Conservation (phyloP, 768 basidiomycete species). For the Rhodotorula graminis region DNA sequence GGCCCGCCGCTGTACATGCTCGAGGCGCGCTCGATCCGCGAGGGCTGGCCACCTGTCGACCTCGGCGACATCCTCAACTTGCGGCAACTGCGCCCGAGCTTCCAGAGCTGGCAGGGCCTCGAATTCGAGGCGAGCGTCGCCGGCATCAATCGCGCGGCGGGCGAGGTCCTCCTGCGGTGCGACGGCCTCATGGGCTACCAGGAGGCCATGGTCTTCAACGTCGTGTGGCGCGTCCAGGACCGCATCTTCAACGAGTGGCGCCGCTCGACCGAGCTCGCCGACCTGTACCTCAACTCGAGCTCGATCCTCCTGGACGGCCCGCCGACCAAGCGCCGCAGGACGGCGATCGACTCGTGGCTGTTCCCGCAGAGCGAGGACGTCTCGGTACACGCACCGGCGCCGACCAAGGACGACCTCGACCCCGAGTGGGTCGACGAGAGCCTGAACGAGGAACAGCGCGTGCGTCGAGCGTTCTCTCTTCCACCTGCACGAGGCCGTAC, state of each 20-base stretch:
- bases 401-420: neutral
- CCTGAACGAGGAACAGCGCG: conserved; percentile 46
- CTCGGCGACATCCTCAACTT: conserved; percentile 45
- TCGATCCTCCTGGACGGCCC: neutral
- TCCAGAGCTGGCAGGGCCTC: conserved; percentile 33
- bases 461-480: neutral
- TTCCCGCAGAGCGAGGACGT: conserved; percentile 41
- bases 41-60: conserved; percentile 46
- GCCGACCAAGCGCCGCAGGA: conserved; percentile 2
- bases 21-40: conserved; percentile 46
- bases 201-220: conserved; percentile 14
- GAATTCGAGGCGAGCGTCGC: conserved; percentile 45
- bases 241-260: conserved; percentile 36
- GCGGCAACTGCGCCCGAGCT: conserved; percentile 41
- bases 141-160: conserved; percentile 42
- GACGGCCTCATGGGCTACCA: conserved; percentile 15
- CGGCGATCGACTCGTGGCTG: conserved; percentile 41
- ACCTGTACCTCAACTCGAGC: conserved; percentile 9
- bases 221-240: conserved; percentile 31
- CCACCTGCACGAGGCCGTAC: neutral
- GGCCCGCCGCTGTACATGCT: conserved; percentile 34
- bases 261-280: conserved; percentile 1
- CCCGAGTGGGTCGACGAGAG: conserved; percentile 39
- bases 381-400: neutral
- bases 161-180: conserved; percentile 42